Evolutionary conservation across 2,329 filamentous ascomycete genomes (phyloP).

Genomic region (Dothideomycetes sp.): DNA sequence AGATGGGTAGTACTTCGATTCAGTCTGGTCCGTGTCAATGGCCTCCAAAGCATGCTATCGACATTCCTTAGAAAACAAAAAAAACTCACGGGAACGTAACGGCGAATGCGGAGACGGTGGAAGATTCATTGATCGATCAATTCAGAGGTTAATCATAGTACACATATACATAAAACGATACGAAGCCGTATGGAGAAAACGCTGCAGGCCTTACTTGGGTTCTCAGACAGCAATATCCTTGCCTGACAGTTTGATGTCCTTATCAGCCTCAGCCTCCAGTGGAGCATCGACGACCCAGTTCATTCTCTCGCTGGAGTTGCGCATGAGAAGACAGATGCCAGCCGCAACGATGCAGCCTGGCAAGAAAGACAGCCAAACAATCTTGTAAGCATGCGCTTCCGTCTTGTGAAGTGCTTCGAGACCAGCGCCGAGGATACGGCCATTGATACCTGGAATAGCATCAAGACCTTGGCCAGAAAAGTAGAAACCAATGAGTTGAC

Average conservation of each 20-base stretch:
- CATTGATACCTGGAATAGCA: constrained; percentile 1
- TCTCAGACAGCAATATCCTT: too few species aligned
- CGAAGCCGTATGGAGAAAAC: too few species aligned
- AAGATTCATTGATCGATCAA: too few species aligned
- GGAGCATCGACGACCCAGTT: constrained; percentile 8
- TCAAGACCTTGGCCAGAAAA: constrained; percentile 7
- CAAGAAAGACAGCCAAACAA: background rate
- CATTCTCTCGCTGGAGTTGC: constrained; percentile 5
- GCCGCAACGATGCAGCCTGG: background rate
- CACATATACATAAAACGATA: too few species aligned
- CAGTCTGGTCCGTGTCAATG: too few species aligned
- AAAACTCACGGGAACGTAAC: too few species aligned
- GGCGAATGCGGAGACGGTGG: too few species aligned
- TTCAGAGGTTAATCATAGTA: too few species aligned
- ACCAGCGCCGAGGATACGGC: constrained; percentile 2
- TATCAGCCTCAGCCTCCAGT: constrained; percentile 1
- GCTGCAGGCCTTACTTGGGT: too few species aligned
- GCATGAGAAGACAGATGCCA: constrained; percentile 1
- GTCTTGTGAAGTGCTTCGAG: background rate
- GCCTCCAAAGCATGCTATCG: too few species aligned
- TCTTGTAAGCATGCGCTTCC: constrained; percentile 2
- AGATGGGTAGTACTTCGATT: too few species aligned
- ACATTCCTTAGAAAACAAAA: too few species aligned
- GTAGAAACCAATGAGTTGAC: constrained; percentile 9
- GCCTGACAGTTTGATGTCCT: background rate